phyloP scores from a whole-genome alignment of 2,329 filamentous ascomycete species.

The Aspergillus sp. region DNA sequence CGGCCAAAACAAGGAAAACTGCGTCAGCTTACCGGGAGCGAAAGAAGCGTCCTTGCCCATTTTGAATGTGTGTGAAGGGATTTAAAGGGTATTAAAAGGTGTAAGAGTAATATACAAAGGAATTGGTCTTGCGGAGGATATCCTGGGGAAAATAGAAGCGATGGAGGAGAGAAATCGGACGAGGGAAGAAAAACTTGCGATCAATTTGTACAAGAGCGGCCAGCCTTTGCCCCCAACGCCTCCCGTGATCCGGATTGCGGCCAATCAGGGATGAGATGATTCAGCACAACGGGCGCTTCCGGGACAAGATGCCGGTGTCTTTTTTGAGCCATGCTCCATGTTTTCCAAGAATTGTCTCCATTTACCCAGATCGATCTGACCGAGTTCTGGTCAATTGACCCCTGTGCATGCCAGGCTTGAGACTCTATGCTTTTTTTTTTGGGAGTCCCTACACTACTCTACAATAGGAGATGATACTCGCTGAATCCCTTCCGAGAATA shows the following conservation, averaged over 20 bases:
- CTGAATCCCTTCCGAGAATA: background rate
- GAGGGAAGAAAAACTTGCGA: slow-evolving; percentile 36
- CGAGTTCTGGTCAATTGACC: background rate
- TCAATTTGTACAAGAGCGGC: slow-evolving; percentile 36
- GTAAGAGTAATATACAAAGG: slow-evolving; percentile 26
- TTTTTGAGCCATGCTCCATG: slow-evolving; percentile 9
- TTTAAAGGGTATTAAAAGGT: slow-evolving; percentile 29
- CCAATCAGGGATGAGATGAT: slow-evolving; percentile 42
- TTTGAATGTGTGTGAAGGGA: slow-evolving; percentile 33
- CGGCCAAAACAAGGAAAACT: slow-evolving; percentile 5
- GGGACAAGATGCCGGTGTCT: slow-evolving; percentile 25
- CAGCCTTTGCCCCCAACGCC: slow-evolving; percentile 30
- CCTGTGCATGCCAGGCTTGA: background rate
- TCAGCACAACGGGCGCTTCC: slow-evolving; percentile 39
- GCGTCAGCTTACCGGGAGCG: slow-evolving; percentile 47
- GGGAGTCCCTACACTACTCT: background rate
- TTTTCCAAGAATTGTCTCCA: background rate
- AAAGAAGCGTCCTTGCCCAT: slow-evolving; percentile 50
- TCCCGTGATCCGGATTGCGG: slow-evolving; percentile 35
- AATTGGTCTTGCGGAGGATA: slow-evolving; percentile 29
- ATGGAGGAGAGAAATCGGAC: slow-evolving; percentile 17
- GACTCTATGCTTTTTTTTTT: background rate
- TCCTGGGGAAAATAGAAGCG: slow-evolving; percentile 20
- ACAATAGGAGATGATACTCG: background rate
- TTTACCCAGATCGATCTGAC: background rate